Percentiles rank a stretch among this genome's conserved stretches.
Conservation (phyloP, 2,329 filamentous ascomycete genomes). For the Fusarium sp. region DNA sequence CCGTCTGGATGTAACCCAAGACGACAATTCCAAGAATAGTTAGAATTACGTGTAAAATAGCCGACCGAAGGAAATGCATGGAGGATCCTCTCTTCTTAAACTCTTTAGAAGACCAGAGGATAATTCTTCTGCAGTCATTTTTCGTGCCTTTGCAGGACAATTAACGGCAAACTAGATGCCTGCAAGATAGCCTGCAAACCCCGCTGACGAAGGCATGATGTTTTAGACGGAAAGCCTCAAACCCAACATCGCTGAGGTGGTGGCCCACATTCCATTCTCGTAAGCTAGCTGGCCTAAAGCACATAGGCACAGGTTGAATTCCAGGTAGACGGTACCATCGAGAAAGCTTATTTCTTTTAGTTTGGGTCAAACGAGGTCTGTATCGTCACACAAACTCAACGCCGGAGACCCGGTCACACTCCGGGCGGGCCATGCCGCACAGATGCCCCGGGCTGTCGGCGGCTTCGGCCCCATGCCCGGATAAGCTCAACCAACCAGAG, state of each 20-base stretch:
- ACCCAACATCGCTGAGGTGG: slow-evolving; percentile 18
- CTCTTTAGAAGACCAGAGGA: too few species aligned
- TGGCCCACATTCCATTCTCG: slow-evolving; percentile 34
- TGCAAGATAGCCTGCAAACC: background rate
- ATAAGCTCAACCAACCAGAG: slow-evolving; percentile 1
- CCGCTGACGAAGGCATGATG: slow-evolving; percentile 11
- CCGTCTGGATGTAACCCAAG: too few species aligned
- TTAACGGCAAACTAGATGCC: background rate
- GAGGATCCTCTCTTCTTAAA: too few species aligned
- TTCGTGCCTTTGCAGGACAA: background rate
- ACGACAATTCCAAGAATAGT: too few species aligned
- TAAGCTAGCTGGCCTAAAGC: slow-evolving; percentile 6
- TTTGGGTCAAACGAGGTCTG: slow-evolving; percentile 5
- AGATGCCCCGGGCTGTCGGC: slow-evolving; percentile 3
- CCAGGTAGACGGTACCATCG: background rate
- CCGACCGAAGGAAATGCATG: too few species aligned
- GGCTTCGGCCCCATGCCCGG: slow-evolving; percentile 13
- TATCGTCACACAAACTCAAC: slow-evolving; percentile 12
- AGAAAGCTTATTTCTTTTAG: slow-evolving; percentile 14
- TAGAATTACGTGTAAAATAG: too few species aligned
- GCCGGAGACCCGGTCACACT: slow-evolving; percentile 20
- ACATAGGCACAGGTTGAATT: slow-evolving; percentile 12
- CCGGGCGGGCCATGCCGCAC: slow-evolving; percentile 30
- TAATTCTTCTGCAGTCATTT: too few species aligned
- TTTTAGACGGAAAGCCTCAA: slow-evolving; percentile 12